phyloP scores from a whole-genome alignment of 208 protist species.

The Trypanosoma lewisi region DNA sequence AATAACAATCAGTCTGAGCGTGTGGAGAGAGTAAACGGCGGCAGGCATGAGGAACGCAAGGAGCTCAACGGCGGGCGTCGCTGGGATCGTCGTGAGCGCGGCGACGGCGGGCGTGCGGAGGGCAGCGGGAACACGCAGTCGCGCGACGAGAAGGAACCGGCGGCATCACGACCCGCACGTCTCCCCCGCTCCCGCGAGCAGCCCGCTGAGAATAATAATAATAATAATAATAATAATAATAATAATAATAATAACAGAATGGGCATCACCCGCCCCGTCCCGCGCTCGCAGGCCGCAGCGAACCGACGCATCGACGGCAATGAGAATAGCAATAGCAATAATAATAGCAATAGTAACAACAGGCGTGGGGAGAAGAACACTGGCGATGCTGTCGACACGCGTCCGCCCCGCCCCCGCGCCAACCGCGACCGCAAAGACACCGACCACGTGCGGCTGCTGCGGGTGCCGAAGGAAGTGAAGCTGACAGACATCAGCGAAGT shows the following conservation, averaged over 20 bases:
- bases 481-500: conserved; percentile 61
- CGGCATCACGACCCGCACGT: background rate
- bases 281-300: conserved; percentile 16
- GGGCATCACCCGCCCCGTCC: background rate
- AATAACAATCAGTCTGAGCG: conserved; percentile 5
- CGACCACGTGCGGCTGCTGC: conserved; percentile 38
- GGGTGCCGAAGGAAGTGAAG: conserved; percentile 63
- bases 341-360: conserved; percentile 10
- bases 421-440: conserved; percentile 28
- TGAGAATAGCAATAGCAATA: background rate
- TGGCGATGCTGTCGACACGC: conserved; percentile 8
- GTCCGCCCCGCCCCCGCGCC: conserved; percentile 4
- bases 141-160: background rate
- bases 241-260: background rate
- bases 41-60: conserved; percentile 1
- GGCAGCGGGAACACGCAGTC: background rate
- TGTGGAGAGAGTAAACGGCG: conserved; percentile 18
- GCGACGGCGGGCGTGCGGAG: conserved; percentile 15
- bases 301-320: background rate
- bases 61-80: conserved; percentile 13
- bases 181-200: conserved; percentile 7
- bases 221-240: background rate
- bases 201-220: background rate
- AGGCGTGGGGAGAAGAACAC: background rate
- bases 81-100: conserved; percentile 26